Evolutionary conservation across 768 basidiomycete species (phyloP).

Genomic region (Hericium rajendrae): DNA sequence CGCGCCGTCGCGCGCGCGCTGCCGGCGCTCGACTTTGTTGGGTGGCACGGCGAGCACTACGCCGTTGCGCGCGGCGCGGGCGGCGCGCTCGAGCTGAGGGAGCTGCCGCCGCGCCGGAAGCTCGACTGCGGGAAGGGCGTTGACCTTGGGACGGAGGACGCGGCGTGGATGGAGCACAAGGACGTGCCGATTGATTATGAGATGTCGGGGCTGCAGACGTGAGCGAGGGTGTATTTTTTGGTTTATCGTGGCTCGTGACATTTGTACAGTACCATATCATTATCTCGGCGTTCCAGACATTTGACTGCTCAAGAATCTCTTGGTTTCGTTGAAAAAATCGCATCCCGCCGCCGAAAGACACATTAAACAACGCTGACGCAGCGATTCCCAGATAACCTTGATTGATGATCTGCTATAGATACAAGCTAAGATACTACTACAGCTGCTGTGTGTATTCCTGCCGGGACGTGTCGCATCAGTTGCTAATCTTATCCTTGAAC

Average conservation of each 20-base stretch:
- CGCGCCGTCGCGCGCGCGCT: conserved; percentile 39
- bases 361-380: no score
- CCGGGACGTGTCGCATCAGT: conserved; percentile 15
- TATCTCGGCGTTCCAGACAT: no score
- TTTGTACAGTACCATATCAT: neutral
- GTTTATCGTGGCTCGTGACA: neutral
- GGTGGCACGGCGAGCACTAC: conserved; percentile 69
- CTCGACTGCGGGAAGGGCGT: conserved; percentile 60
- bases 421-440: no score
- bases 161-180: conserved; percentile 59
- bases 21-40: conserved; percentile 52
- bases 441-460: no score
- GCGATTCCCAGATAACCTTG: no score
- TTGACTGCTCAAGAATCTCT: no score
- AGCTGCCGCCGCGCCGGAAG: conserved; percentile 45
- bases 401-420: no score
- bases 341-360: no score
- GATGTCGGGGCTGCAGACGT: conserved; percentile 38
- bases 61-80: conserved; percentile 40
- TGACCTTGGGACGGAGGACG: conserved; percentile 52
- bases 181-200: conserved; percentile 74
- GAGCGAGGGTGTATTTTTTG: neutral
- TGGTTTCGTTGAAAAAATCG: no score
- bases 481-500: conserved; percentile 30
- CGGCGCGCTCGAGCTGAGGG: conserved; percentile 38